These are phyloP conservation scores for Leishmania tropica DNA, from an alignment of 208 protist species.

Conservation along the genomic window DNA sequence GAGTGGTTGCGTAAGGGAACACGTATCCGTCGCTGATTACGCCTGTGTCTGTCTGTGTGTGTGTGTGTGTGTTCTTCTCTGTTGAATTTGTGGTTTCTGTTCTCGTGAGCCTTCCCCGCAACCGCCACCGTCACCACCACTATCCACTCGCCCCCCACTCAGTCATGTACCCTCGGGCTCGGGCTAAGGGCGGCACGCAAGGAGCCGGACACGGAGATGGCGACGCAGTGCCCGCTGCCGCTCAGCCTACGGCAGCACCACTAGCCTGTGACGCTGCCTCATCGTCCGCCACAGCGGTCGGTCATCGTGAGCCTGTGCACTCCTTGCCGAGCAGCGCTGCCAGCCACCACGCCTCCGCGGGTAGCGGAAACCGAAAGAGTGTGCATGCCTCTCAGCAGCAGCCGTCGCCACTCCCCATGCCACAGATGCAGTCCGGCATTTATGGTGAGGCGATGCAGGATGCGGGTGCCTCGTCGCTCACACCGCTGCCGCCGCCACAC, in stretches of 20 bases:
- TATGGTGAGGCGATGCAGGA: not conserved
- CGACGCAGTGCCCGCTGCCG: not conserved
- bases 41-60: not conserved
- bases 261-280: not conserved
- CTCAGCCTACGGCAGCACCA: not conserved
- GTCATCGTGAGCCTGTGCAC: not conserved
- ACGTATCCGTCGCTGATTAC: too few species aligned
- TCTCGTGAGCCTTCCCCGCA: not conserved
- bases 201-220: not conserved
- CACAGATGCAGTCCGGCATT: not conserved
- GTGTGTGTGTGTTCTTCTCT: not conserved
- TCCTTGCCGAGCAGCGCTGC: not conserved
- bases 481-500: not conserved
- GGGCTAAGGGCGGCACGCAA: not conserved
- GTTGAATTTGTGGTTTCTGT: not conserved
- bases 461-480: not conserved
- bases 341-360: not conserved
- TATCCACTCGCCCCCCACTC: not conserved
- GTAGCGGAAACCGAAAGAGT: not conserved
- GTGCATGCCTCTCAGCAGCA: not conserved
- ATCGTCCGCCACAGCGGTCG: not conserved
- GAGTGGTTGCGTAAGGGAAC: too few species aligned
- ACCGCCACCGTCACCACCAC: not conserved
- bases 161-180: conserved; percentile 10
- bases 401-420: not conserved